A percentile compares a stretch with the other conserved stretches of the same genome.
phyloP scores from a whole-genome alignment of 2,329 filamentous ascomycete species.

The Verticillium alfalfae region DNA sequence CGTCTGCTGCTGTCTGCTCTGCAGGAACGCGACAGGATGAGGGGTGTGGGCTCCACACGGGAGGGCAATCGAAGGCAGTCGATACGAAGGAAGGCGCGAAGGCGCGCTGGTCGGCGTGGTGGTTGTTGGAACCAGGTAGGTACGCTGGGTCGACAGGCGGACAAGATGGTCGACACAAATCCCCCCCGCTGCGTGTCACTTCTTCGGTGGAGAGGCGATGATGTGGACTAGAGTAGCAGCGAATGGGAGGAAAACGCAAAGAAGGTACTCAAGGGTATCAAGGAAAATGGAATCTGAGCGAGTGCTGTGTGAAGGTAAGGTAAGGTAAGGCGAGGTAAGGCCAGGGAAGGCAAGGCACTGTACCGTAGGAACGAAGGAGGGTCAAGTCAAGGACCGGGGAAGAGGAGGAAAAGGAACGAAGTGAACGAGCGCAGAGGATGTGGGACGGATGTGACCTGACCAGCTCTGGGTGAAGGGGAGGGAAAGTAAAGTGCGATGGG shows the following conservation, averaged over 20 bases:
- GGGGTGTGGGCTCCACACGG: neutral
- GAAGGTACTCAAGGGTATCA: neutral
- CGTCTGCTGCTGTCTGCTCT: neutral
- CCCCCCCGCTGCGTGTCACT: neutral
- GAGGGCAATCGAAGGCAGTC: neutral
- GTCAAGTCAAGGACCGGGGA: neutral
- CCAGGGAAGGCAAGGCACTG: too few relatives aligned
- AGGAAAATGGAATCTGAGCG: neutral
- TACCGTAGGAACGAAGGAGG: neutral
- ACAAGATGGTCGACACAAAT: neutral
- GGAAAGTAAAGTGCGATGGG: neutral
- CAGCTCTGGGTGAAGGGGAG: neutral
- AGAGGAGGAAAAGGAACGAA: neutral
- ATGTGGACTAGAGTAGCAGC: neutral
- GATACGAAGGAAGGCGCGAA: neutral
- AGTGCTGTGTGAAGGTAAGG: constrained; percentile 1
- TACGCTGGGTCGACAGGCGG: neutral
- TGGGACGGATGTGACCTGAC: neutral
- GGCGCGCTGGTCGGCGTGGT: neutral
- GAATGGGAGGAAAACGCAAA: neutral
- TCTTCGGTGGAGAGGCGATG: neutral
- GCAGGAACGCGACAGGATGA: neutral
- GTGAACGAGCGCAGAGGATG: neutral
- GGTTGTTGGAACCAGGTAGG: neutral
- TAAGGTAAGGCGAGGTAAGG: constrained; percentile 5